A percentile compares a stretch with the other conserved stretches of the same genome.
phyloP scores from a whole-genome alignment of 2,329 filamentous ascomycete genomes.

The Didymella pinodella region DNA sequence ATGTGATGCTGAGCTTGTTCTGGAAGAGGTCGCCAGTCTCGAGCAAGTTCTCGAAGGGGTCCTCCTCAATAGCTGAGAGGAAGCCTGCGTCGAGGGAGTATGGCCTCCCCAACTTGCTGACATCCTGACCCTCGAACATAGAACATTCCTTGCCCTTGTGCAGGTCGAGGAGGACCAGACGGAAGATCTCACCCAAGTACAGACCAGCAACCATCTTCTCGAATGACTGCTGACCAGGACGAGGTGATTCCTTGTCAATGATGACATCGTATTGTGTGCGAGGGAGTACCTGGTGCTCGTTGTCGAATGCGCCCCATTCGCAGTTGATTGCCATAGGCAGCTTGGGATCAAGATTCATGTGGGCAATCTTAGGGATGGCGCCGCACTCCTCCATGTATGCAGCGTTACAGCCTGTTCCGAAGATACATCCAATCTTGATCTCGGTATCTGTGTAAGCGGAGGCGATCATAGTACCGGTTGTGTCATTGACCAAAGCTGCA shows the following conservation, averaged over 20 bases:
- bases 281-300: conserved; percentile 88
- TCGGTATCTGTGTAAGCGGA: conserved; percentile 94
- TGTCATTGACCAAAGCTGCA: conserved; percentile 95
- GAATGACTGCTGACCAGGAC: conserved; percentile 92
- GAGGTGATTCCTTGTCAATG: conserved; percentile 90
- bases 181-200: conserved; percentile 94
- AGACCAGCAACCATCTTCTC: conserved; percentile 98
- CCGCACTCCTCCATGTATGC: conserved; percentile 96
- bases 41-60: conserved; percentile 92
- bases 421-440: conserved; percentile 97
- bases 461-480: conserved; percentile 94
- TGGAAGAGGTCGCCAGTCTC: conserved; percentile 87
- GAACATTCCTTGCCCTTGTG: conserved; percentile 69
- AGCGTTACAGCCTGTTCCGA: conserved; percentile 97
- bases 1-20: conserved; percentile 74
- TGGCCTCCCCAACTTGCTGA: conserved; percentile 79
- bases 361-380: conserved; percentile 89
- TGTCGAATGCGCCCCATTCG: conserved; percentile 97
- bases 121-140: conserved; percentile 86
- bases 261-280: conserved; percentile 85
- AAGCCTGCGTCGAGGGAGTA: conserved; percentile 95
- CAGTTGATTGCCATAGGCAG: conserved; percentile 96
- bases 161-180: conserved; percentile 83
- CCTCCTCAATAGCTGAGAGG: conserved; percentile 90
- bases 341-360: conserved; percentile 86